Conservation (phyloP, 441 rosid species). For the Eruca vesicaria region DNA sequence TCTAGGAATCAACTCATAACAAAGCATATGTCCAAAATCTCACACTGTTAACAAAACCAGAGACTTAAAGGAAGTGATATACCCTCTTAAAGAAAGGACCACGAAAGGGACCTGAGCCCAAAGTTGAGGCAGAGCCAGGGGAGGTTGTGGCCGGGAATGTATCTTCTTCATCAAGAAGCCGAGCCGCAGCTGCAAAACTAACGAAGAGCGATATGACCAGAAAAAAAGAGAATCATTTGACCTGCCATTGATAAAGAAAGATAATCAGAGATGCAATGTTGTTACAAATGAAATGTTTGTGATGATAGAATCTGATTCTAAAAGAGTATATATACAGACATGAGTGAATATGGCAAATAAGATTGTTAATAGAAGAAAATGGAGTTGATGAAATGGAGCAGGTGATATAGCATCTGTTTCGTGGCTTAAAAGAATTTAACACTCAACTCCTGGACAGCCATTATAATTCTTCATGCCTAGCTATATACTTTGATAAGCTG, state of each 20-base stretch:
- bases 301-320: conserved; percentile 27
- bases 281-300: conserved; percentile 1
- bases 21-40: too few relatives aligned
- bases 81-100: too few relatives aligned
- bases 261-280: conserved; percentile 11
- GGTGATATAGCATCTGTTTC: neutral
- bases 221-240: conserved; percentile 33
- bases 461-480: neutral
- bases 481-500: neutral
- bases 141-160: conserved; percentile 29
- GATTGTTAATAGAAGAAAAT: conserved; percentile 14
- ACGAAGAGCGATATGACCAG: conserved; percentile 42
- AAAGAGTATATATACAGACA: conserved; percentile 21
- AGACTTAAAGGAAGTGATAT: too few relatives aligned
- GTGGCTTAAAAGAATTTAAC: neutral
- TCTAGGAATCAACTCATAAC: too few relatives aligned
- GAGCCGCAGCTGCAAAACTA: conserved; percentile 41
- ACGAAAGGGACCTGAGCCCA: neutral
- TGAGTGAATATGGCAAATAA: conserved; percentile 11
- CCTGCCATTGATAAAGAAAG: conserved; percentile 41
- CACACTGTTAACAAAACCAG: too few relatives aligned
- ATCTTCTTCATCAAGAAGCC: conserved; percentile 52
- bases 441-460: neutral
- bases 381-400: conserved; percentile 37
- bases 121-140: conserved; percentile 26